A percentile compares a stretch with the other conserved stretches of the same genome.
phyloP scores from a whole-genome alignment of 345 rosid species.

The Citrus sp. region DNA sequence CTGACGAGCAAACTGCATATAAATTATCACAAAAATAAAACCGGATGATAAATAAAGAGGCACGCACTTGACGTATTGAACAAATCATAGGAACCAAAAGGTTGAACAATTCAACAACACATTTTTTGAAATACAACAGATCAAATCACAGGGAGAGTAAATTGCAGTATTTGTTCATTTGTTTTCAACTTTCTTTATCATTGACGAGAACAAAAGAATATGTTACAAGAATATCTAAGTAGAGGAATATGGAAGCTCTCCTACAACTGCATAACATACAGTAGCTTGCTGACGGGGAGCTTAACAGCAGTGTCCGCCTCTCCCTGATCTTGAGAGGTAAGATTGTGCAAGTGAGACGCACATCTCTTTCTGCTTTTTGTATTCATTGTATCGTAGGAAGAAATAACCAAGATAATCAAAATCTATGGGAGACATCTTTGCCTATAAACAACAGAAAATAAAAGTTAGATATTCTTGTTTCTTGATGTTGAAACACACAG shows the following conservation, averaged over 20 bases:
- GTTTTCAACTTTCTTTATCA: slow-evolving; percentile 1
- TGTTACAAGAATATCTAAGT: slow-evolving; percentile 9
- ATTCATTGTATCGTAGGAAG: slow-evolving; percentile 85
- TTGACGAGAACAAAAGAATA: slow-evolving; percentile 9
- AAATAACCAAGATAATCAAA: slow-evolving; percentile 83
- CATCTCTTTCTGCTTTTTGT: slow-evolving; percentile 64
- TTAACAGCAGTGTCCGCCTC: neutral
- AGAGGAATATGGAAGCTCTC: neutral
- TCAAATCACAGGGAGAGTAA: neutral
- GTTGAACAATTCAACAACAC: neutral
- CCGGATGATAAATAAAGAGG: neutral
- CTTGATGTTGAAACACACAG: neutral
- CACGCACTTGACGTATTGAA: neutral
- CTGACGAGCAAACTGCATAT: neutral
- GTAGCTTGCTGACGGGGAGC: neutral
- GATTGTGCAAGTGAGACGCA: slow-evolving; percentile 56
- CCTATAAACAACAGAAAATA: slow-evolving; percentile 36
- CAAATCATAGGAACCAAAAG: neutral
- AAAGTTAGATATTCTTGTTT: neutral
- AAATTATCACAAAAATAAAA: neutral
- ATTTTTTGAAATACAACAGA: slow-evolving; percentile 1
- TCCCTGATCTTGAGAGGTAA: slow-evolving; percentile 33
- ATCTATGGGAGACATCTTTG: slow-evolving; percentile 88
- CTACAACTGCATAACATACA: slow-evolving; percentile 4
- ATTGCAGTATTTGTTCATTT: neutral